Evolutionary conservation across 139 green algal species (phyloP), one percentile per base, ranked within the genome.

Genomic region (Nannochloris sp.): DNA sequence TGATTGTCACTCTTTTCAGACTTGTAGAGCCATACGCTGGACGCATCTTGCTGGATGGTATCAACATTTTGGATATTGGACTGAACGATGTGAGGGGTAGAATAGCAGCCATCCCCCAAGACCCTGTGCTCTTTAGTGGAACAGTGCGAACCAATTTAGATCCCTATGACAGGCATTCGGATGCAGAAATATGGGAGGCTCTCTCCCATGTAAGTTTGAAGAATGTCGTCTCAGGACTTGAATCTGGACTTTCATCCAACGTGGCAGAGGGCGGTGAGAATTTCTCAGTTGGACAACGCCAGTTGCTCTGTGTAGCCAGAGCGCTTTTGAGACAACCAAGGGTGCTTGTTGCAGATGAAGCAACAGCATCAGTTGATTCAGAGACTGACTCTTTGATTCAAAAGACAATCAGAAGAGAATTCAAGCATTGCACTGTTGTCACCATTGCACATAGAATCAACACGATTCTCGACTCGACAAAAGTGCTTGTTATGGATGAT

Each of bases 311-410:
- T 78, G 75, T 97, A 64, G 91, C 87, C 2, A 80, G 91, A 12
- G 90, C 90, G 11, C 82, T 95, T 63, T 63, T 95, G 46, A 76
- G 78, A 60, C 55, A 80, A 66, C 75, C 74, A 0, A 77, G 71
- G 24, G 73, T 97, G 25, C 70, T 95, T n/a, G 88, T 96, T 71
- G 72, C 93, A 57, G 91, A 97, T 64, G 91, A 95, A 79, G 91
- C 91, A 4, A 97, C 92, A 19, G 87, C 90, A 21, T 78, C 67
- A 5, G 86, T 97, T 21, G 91, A 97, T 66, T 64, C 81, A 18
- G 83, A 90, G 60, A 96, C 86, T 7, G 87, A 95, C 50, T 76
- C 84, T 5, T 69, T 78, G 24, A 86, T 83, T 57, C 90, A 97
- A 78, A 70, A 66, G 9, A 87, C 87, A 56, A 89, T 97, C 40